Conservation (phyloP, 805 yeast genomes). For the Suhomyces prunicola region DNA sequence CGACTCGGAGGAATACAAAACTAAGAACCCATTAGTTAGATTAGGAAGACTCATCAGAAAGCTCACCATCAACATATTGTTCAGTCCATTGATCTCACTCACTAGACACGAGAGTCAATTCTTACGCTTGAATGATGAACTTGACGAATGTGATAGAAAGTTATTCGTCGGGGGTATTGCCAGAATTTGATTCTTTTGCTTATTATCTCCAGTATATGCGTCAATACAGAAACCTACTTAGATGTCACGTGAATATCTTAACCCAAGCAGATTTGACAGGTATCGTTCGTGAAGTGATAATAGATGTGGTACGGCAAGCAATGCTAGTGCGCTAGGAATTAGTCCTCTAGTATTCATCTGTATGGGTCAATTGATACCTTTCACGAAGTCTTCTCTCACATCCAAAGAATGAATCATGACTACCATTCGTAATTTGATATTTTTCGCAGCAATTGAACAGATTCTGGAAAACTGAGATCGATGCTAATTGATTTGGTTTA, state of each 20-base stretch:
- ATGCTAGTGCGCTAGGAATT: not conserved
- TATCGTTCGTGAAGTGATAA: no score
- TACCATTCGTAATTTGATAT: not conserved
- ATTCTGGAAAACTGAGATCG: not conserved
- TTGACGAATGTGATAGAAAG: constrained; percentile 20
- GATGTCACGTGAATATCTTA: not conserved
- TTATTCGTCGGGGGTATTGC: constrained; percentile 26
- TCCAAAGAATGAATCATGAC: not conserved
- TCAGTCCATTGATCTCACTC: constrained; percentile 24
- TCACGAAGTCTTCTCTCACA: not conserved
- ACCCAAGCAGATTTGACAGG: no score
- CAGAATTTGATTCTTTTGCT: constrained; percentile 14
- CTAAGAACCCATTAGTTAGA: constrained; percentile 15
- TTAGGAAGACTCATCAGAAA: constrained; percentile 14
- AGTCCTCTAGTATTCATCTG: no score
- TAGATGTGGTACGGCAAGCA: no score
- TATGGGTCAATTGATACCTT: no score
- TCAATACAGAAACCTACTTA: not conserved
- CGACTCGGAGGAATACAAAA: constrained; percentile 9
- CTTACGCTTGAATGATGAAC: constrained; percentile 16
- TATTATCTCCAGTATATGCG: not conserved
- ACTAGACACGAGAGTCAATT: constrained; percentile 16
- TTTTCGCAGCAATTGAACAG: not conserved
- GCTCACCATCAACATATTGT: constrained; percentile 21
- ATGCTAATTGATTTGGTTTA: no score